phyloP scores from a whole-genome alignment of 768 basidiomycete species.

The Cyclocybe aegerita region DNA sequence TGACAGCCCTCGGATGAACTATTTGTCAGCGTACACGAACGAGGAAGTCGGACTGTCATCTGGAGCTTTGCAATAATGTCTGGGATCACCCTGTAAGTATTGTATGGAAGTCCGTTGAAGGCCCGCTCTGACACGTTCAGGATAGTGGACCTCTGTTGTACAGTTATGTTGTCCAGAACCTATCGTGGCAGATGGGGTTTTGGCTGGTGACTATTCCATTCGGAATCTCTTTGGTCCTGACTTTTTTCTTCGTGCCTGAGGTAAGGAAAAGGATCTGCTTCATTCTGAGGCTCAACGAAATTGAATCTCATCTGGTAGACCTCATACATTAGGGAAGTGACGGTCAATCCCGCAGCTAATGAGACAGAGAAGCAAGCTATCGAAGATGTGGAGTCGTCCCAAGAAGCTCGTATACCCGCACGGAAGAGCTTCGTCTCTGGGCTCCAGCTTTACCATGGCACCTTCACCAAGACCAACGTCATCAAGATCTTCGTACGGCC shows the following conservation, averaged over 20 bases:
- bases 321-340: slow-evolving; percentile 23
- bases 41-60: slow-evolving; percentile 40
- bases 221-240: slow-evolving; percentile 32
- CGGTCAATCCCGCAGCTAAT: background rate
- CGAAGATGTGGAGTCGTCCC: slow-evolving; percentile 15
- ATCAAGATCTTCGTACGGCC: slow-evolving; percentile 38
- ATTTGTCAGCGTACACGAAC: slow-evolving; percentile 35
- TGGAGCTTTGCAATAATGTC: slow-evolving; percentile 47
- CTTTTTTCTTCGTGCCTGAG: slow-evolving; percentile 46
- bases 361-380: slow-evolving; percentile 15
- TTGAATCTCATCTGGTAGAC: slow-evolving; percentile 23
- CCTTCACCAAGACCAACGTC: slow-evolving; percentile 32
- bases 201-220: slow-evolving; percentile 47
- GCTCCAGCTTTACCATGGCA: slow-evolving; percentile 36
- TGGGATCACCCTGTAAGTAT: slow-evolving; percentile 38
- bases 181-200: slow-evolving; percentile 44
- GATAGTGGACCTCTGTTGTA: slow-evolving; percentile 41
- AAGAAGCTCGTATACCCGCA: slow-evolving; percentile 1
- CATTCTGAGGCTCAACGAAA: background rate
- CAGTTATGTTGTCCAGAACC: slow-evolving; percentile 43
- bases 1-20: background rate
- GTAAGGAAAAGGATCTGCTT: slow-evolving; percentile 16
- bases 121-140: no score
- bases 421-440: slow-evolving; percentile 30
- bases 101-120: background rate